These are phyloP conservation scores for Exsudoporus frostii DNA, from an alignment of 768 basidiomycete genomes.

Conservation along the genomic window DNA sequence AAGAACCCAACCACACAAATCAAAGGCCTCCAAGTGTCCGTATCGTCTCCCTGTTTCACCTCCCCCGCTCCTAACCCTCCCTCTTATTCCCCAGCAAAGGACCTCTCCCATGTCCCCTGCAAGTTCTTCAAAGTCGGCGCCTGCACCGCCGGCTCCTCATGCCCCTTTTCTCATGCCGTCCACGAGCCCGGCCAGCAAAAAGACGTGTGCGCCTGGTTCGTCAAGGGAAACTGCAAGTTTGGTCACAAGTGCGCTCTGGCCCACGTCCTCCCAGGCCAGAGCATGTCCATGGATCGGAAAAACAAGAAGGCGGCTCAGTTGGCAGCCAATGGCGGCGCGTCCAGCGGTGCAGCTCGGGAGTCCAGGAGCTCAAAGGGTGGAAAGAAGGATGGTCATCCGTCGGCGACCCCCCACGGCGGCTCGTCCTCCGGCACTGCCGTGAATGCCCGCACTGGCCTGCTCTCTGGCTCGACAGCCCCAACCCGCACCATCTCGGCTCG, in stretches of 20 bases:
- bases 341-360: constrained; percentile 30
- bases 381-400: constrained; percentile 35
- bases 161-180: constrained; percentile 87
- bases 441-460: constrained; percentile 24
- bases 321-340: constrained; percentile 47
- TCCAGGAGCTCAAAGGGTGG: constrained; percentile 33
- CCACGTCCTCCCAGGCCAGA: constrained; percentile 91
- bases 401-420: constrained; percentile 14
- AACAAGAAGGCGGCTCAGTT: constrained; percentile 91
- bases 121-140: constrained; percentile 95
- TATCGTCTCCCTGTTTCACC: constrained; percentile 4
- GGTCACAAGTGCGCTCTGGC: constrained; percentile 87
- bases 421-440: constrained; percentile 6
- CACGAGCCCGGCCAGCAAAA: constrained; percentile 76
- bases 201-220: constrained; percentile 84
- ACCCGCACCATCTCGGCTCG: constrained; percentile 53
- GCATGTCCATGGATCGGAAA: constrained; percentile 93
- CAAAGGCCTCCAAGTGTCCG: constrained; percentile 34
- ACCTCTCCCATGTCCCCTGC: constrained; percentile 94
- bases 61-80: neutral
- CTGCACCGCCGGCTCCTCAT: constrained; percentile 90
- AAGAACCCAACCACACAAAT: constrained; percentile 10
- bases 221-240: constrained; percentile 90
- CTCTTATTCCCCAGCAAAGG: constrained; percentile 57
- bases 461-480: constrained; percentile 65